phyloP scores from a whole-genome alignment of 2,329 filamentous ascomycete genomes.

The Cadophora malorum region DNA sequence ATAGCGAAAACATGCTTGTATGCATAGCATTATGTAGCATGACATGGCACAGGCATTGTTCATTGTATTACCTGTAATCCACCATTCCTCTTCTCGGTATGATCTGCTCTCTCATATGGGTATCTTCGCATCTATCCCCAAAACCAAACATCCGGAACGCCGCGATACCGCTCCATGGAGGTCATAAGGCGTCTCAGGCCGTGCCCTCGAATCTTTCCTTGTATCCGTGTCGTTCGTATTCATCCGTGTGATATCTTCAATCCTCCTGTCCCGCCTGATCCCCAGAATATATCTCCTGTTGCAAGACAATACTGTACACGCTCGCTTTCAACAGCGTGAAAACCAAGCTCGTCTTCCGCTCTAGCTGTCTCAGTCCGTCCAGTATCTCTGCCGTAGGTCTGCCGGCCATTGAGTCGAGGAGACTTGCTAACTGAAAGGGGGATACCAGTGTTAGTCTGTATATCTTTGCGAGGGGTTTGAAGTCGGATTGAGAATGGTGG shows the following conservation, averaged over 20 bases:
- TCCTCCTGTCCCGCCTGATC: slow-evolving; percentile 49
- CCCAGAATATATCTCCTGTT: slow-evolving; percentile 90
- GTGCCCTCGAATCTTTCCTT: neutral
- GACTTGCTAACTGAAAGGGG: slow-evolving; percentile 59
- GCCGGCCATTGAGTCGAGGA: slow-evolving; percentile 68
- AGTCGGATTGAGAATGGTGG: too few species aligned
- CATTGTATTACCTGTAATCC: slow-evolving; percentile 20
- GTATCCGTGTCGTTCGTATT: neutral
- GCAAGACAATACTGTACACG: slow-evolving; percentile 97
- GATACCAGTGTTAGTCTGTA: neutral
- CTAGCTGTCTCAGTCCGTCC: slow-evolving; percentile 84
- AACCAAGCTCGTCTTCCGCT: slow-evolving; percentile 92
- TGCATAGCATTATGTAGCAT: slow-evolving; percentile 39
- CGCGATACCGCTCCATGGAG: slow-evolving; percentile 19
- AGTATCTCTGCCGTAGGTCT: slow-evolving; percentile 82
- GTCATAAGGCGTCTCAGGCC: neutral
- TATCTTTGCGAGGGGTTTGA: neutral
- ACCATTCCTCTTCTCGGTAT: slow-evolving; percentile 22
- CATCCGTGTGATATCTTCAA: slow-evolving; percentile 29
- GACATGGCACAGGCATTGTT: slow-evolving; percentile 31
- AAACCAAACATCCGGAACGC: slow-evolving; percentile 30
- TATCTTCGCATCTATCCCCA: slow-evolving; percentile 30
- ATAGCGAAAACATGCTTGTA: slow-evolving; percentile 7
- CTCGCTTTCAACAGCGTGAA: slow-evolving; percentile 97
- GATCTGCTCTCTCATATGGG: slow-evolving; percentile 21